phyloP scores from a whole-genome alignment of 352 stramenopile genomes.

The Thalassiosira sp. region DNA sequence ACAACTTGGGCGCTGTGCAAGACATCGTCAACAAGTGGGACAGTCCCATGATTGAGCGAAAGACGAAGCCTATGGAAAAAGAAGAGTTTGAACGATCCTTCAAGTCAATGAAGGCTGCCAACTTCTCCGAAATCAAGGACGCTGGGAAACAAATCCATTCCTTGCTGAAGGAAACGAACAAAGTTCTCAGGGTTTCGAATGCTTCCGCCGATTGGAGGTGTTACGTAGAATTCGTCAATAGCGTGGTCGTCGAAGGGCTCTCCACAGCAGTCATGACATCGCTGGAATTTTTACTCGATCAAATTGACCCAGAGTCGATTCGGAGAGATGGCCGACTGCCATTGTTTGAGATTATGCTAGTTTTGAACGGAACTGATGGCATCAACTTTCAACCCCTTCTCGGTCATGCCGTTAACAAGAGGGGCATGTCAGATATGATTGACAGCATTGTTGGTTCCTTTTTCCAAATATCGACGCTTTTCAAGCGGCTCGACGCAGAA shows the following conservation, averaged over 20 bases:
- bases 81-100: conserved; percentile 95
- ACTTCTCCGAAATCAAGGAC: conserved; percentile 94
- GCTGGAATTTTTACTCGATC: conserved; percentile 91
- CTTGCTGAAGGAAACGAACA: conserved; percentile 94
- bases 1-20: conserved; percentile 94
- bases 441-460: conserved; percentile 96
- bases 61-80: conserved; percentile 94
- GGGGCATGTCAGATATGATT: conserved; percentile 92
- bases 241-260: conserved; percentile 94
- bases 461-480: conserved; percentile 91
- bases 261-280: conserved; percentile 84
- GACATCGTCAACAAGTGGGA: conserved; percentile 92
- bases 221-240: conserved; percentile 98
- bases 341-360: conserved; percentile 96
- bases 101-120: conserved; percentile 90
- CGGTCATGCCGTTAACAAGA: conserved; percentile 83
- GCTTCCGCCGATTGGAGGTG: conserved; percentile 93
- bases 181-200: conserved; percentile 90
- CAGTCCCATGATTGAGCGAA: conserved; percentile 90
- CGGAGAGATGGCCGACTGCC: conserved; percentile 83
- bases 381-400: conserved; percentile 77
- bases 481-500: conserved; percentile 95
- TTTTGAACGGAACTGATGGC: conserved; percentile 85
- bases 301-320: conserved; percentile 88
- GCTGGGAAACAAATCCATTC: conserved; percentile 93